Percentiles rank a stretch among this genome's conserved stretches.
These are phyloP conservation scores for Flaveria floridana DNA, from an alignment of 140 eudicot genomes.

Conservation along the genomic window DNA sequence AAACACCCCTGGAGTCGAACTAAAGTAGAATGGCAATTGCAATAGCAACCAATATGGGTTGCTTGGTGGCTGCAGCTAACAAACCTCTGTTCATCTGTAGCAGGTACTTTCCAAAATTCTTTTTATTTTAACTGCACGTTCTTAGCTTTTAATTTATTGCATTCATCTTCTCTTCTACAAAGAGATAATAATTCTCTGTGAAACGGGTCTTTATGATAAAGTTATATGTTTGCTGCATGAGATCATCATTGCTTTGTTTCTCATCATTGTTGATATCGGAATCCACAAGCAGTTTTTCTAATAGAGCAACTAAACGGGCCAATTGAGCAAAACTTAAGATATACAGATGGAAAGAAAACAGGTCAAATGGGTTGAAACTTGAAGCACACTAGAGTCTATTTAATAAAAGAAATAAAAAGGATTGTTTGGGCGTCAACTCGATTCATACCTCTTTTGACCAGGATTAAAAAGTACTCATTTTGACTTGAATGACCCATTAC, in stretches of 20 bases:
- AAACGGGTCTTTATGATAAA: slow-evolving; percentile 38
- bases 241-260: slow-evolving; percentile 52
- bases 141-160: slow-evolving; percentile 32
- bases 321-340: no score
- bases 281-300: slow-evolving; percentile 61
- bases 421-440: not conserved
- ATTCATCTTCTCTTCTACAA: slow-evolving; percentile 34
- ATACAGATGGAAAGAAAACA: no score
- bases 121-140: slow-evolving; percentile 29
- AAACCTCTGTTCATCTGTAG: slow-evolving; percentile 36
- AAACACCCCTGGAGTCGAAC: slow-evolving; percentile 41
- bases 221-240: slow-evolving; percentile 43
- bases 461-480: not conserved
- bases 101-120: slow-evolving; percentile 39
- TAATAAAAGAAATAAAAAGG: not conserved
- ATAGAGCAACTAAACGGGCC: not conserved
- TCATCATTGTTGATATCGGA: slow-evolving; percentile 42
- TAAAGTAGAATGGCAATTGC: slow-evolving; percentile 44
- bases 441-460: not conserved
- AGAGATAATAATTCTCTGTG: slow-evolving; percentile 48
- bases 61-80: slow-evolving; percentile 47
- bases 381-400: no score
- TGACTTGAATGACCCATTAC: not conserved
- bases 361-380: no score
- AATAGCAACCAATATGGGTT: slow-evolving; percentile 57